phyloP scores from a whole-genome alignment of 306 rosid genomes.

The Malus orientalis region DNA sequence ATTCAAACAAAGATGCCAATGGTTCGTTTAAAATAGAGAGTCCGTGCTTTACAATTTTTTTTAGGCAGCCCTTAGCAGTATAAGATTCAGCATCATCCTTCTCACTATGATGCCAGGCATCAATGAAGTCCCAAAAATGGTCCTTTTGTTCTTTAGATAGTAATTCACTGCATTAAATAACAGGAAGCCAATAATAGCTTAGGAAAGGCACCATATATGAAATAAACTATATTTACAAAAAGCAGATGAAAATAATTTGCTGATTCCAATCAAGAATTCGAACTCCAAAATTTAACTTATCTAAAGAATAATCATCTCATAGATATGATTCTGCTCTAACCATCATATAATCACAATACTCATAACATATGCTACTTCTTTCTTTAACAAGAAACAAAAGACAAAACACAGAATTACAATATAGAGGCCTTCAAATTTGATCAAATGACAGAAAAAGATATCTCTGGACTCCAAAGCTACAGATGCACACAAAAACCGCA shows the following conservation, averaged over 20 bases:
- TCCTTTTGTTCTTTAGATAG: conserved; percentile 58
- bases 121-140: conserved; percentile 71
- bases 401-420: background rate
- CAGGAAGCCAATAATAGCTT: conserved; percentile 4
- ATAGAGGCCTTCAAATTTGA: background rate
- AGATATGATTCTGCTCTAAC: background rate
- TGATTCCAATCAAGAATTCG: background rate
- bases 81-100: conserved; percentile 30
- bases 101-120: conserved; percentile 52
- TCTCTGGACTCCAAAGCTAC: no score
- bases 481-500: no score
- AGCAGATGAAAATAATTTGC: background rate
- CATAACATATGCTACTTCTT: background rate
- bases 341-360: background rate
- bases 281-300: background rate
- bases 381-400: background rate
- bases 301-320: background rate
- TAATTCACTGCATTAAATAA: conserved; percentile 50
- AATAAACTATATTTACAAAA: background rate
- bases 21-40: conserved; percentile 54
- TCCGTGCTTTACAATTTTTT: conserved; percentile 40
- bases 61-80: conserved; percentile 61
- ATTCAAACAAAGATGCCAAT: conserved; percentile 67
- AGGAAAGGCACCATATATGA: background rate
- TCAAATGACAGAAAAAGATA: background rate